These are phyloP conservation scores for Solanum aculeatissimum DNA, from an alignment of 305 asterid species.

Conservation along the genomic window DNA sequence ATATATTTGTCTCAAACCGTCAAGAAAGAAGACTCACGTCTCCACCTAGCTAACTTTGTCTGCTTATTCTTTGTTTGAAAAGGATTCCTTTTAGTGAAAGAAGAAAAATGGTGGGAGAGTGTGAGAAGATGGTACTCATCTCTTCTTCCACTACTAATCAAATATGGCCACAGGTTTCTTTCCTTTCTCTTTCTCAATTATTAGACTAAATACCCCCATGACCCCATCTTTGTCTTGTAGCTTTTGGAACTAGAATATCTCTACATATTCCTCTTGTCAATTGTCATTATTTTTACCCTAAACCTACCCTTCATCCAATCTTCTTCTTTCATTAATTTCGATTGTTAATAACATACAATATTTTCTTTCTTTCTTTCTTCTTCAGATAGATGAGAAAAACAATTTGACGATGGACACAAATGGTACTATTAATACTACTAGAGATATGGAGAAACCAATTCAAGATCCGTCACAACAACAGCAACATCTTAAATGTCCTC, in stretches of 20 bases:
- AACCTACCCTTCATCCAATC: slow-evolving; percentile 5
- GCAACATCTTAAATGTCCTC: slow-evolving; percentile 30
- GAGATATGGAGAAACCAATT: slow-evolving; percentile 26
- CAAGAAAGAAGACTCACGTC: slow-evolving; percentile 26
- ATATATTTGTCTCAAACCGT: slow-evolving; percentile 13
- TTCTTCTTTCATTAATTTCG: not conserved
- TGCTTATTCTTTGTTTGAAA: slow-evolving; percentile 33
- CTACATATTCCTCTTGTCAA: slow-evolving; percentile 12
- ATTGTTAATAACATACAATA: not conserved
- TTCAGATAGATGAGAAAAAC: slow-evolving; percentile 23
- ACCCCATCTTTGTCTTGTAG: slow-evolving; percentile 70
- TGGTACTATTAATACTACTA: not conserved
- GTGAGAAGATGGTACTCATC: slow-evolving; percentile 36
- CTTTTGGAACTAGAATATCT: slow-evolving; percentile 70
- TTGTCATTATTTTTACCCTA: slow-evolving; percentile 28
- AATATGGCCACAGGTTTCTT: slow-evolving; percentile 37
- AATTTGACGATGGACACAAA: slow-evolving; percentile 18
- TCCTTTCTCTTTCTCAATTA: slow-evolving; percentile 34
- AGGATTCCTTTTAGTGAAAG: slow-evolving; percentile 22
- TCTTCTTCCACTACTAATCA: slow-evolving; percentile 29
- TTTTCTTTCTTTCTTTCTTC: slow-evolving; percentile 5
- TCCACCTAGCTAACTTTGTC: slow-evolving; percentile 51
- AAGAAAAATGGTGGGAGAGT: slow-evolving; percentile 24
- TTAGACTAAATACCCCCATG: slow-evolving; percentile 20
- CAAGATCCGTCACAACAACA: slow-evolving; percentile 14